Conservation (phyloP, 768 basidiomycete species). For the Macrolepiota fuliginosa region DNA sequence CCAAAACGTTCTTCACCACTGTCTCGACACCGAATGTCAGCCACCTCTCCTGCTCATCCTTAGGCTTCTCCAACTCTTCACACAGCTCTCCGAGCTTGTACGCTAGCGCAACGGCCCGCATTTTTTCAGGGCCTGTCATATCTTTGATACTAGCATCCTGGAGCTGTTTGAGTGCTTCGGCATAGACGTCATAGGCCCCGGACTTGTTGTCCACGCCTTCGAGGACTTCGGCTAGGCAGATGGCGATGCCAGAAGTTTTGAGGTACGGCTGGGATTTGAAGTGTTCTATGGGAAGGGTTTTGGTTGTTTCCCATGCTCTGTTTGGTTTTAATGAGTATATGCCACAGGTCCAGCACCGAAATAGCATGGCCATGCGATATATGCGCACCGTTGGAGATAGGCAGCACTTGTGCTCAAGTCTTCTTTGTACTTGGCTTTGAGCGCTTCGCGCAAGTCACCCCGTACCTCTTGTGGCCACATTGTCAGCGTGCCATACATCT, state of each 20-base stretch:
- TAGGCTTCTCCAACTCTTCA: constrained; percentile 26
- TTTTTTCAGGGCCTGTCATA: constrained; percentile 20
- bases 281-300: constrained; percentile 35
- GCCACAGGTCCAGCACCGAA: constrained; percentile 3
- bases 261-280: constrained; percentile 51
- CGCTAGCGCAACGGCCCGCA: constrained; percentile 9
- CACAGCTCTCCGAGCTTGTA: constrained; percentile 46
- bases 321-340: constrained; percentile 1
- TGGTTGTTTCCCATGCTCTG: constrained; percentile 32
- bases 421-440: constrained; percentile 59
- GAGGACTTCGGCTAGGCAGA: constrained; percentile 55
- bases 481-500: constrained; percentile 54
- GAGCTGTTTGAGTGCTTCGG: constrained; percentile 31
- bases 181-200: constrained; percentile 37
- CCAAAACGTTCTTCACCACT: constrained; percentile 35
- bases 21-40: constrained; percentile 41
- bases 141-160: constrained; percentile 22
- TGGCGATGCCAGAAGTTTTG: constrained; percentile 67
- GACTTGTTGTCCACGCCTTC: constrained; percentile 38
- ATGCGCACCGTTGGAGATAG: constrained; percentile 51
- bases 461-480: constrained; percentile 69
- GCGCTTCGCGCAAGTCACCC: constrained; percentile 60
- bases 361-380: not conserved
- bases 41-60: constrained; percentile 41
- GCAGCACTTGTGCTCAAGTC: constrained; percentile 50